phyloP scores from a whole-genome alignment of 768 basidiomycete species.

The Albatrellus ellisii region DNA sequence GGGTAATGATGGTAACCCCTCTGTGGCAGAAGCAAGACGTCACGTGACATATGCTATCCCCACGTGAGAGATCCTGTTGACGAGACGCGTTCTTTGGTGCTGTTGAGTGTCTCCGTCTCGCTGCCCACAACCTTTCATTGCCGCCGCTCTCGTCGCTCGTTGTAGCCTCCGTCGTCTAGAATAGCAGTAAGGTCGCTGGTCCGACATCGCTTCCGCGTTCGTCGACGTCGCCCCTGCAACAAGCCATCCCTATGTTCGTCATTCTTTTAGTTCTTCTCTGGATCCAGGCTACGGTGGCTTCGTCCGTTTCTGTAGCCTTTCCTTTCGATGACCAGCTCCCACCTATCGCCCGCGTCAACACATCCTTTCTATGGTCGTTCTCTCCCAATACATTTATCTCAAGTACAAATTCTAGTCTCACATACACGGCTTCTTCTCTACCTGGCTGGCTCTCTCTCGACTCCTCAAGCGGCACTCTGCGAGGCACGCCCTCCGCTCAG shows the following conservation, averaged over 20 bases:
- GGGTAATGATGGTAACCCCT: too few relatives aligned
- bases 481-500: constrained; percentile 46
- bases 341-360: constrained; percentile 53
- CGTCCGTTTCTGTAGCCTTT: constrained; percentile 33
- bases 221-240: constrained; percentile 11
- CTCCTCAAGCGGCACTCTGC: constrained; percentile 40
- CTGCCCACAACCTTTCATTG: neutral
- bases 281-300: constrained; percentile 34
- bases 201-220: constrained; percentile 15
- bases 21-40: too few relatives aligned
- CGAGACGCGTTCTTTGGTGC: neutral
- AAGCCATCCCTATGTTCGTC: constrained; percentile 45
- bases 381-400: constrained; percentile 52
- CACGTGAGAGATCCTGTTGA: neutral
- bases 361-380: constrained; percentile 59
- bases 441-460: constrained; percentile 77
- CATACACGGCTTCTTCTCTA: constrained; percentile 41
- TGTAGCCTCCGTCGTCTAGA: constrained; percentile 6
- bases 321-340: constrained; percentile 67
- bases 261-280: constrained; percentile 40
- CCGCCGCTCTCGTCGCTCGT: constrained; percentile 6
- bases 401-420: constrained; percentile 26
- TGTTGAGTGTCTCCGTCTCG: neutral
- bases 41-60: neutral
- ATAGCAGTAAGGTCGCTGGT: constrained; percentile 17